Base-by-base conservation (phyloP, 495 filamentous ascomycete genomes). In the Aspergillus diversus region DNA sequence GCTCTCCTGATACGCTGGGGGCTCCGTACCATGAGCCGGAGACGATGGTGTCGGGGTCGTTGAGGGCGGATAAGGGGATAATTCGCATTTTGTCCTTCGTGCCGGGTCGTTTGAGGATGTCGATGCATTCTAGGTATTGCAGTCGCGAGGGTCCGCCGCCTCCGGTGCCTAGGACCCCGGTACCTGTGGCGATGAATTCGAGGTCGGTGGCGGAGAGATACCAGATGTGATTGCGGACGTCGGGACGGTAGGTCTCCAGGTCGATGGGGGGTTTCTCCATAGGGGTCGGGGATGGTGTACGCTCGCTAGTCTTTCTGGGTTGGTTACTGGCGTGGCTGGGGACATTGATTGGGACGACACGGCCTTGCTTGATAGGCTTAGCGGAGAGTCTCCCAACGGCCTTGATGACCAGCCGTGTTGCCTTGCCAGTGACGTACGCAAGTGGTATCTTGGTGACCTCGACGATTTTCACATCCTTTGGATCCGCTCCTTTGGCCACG, bases 201-300 rank as follows among this genome's bases (percentile, higher is more conserved):
- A 70, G 64, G 58, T 70, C 68, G 3, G 65, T 48, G 7, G 68
- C 55, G 21, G 63, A 69, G 17, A 70, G 52, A 57, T 70, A 68
- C 71, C 71, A 73, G 13, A 39, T 13, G 13, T 39, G 37, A 4
- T 39, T 0, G 7, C 37, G 69, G 15, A 87, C 79, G 7, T 66
- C 71, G 0, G 86, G 86, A 34, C 64, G 75, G 65, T 87, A 88
- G 1, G 66, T 75, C 5, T 71, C 62, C 15, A 84, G 75, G 50
- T 87, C 77, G 1, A 54, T 34, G 21, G 66, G 59, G 21, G 57
- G 47, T 17, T 63, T 65, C 5, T 57, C 39, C 1, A 50, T 33
- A 3, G 62, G 13, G 13, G 1, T 39, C 13, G 0, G 7, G 37
- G 37, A 39, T 39, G 37, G 37, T 27, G 21, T 27, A 27, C 21